Base-by-base conservation (phyloP, 495 filamentous ascomycete genomes). In the Podospora tetraspora region DNA sequence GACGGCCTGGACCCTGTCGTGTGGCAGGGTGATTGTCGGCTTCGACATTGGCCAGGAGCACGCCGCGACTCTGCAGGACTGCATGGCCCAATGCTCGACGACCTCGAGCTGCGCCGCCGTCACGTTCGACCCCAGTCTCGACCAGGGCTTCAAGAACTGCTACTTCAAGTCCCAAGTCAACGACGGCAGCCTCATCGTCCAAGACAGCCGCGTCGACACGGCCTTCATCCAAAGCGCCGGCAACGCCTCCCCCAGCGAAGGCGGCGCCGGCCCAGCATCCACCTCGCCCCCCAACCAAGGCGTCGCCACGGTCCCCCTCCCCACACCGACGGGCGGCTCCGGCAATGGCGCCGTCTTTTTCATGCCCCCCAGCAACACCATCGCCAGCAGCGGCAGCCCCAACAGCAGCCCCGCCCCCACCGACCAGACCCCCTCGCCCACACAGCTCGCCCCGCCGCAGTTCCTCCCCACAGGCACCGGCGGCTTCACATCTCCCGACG, bases 131-230 rank as follows among this genome's bases (percentile, higher is more conserved):
- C 62, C 75, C 16, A 72, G 57, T 62, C 69, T 69, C 61, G 56
- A 67, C 9, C 63, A 75, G 21, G 78, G 78, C 32, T 80, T 80
- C 68, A 78, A 73, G 65, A 80, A 80, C 67, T 80, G 78, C 60
- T 80, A 80, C 34, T 64, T 80, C 59, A 80, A 80, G 64, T 71
- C 72, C 3, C 23, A 64, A 23, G 66, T 70, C 12, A 37, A 68
- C 5, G 69, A 74, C 37, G 9, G 65, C n/a, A 62, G 57, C 23
- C 25, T 59, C 34, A 52, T 72, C 3, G 71, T 67, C 12, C 66
- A 69, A 0, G 70, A 76, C 43, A 19, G 57, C 10, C 68, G 75
- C 30, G 68, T 77, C 37, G 78, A 79, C 57, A 74, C 76, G 13
- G 78, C 75, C n/a, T 12, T 74, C 43, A 4, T 76, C 60, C 21